phyloP scores from a whole-genome alignment of 1,284 basidiomycete species.

The Rhodotorula sp. region DNA sequence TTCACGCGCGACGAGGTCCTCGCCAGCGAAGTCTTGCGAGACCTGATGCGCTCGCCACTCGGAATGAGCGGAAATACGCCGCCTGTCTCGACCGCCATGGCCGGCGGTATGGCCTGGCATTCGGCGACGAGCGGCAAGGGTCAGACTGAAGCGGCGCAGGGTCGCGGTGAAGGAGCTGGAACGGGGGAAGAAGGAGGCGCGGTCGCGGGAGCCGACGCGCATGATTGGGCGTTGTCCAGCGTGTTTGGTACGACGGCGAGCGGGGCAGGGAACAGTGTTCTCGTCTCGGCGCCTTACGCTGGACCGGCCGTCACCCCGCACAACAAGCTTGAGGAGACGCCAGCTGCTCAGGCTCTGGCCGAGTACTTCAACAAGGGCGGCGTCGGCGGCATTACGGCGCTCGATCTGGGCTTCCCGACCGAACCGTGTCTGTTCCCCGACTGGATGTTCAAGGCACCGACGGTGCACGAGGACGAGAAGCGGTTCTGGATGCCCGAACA shows the following conservation, averaged over 20 bases:
- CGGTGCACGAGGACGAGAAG: slow-evolving; percentile 12
- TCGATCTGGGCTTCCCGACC: slow-evolving; percentile 38
- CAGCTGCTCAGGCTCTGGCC: slow-evolving; percentile 28
- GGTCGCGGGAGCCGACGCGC: not conserved
- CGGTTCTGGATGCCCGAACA: slow-evolving; percentile 21
- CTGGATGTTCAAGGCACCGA: slow-evolving; percentile 10
- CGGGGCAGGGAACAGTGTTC: not conserved
- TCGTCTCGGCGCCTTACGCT: not conserved
- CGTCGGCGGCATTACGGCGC: slow-evolving; percentile 38
- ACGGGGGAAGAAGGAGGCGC: not conserved
- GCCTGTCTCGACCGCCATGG: not conserved
- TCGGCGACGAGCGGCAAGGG: too few species aligned
- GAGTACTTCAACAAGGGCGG: slow-evolving; percentile 41
- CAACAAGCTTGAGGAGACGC: slow-evolving; percentile 30
- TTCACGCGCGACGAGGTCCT: slow-evolving; percentile 40
- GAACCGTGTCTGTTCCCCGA: slow-evolving; percentile 32
- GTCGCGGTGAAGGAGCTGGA: not conserved
- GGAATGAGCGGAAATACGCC: not conserved
- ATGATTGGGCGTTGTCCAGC: too few species aligned
- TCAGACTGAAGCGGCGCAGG: not conserved
- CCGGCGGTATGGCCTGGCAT: not conserved
- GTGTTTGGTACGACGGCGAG: not conserved
- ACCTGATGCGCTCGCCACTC: slow-evolving; percentile 17
- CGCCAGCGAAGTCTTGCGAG: slow-evolving; percentile 36
- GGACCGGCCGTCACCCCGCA: not conserved